Evolutionary conservation across 306 rosid species (phyloP), one percentile per base, ranked within the genome.

Genomic region (Quillaja saponaria): DNA sequence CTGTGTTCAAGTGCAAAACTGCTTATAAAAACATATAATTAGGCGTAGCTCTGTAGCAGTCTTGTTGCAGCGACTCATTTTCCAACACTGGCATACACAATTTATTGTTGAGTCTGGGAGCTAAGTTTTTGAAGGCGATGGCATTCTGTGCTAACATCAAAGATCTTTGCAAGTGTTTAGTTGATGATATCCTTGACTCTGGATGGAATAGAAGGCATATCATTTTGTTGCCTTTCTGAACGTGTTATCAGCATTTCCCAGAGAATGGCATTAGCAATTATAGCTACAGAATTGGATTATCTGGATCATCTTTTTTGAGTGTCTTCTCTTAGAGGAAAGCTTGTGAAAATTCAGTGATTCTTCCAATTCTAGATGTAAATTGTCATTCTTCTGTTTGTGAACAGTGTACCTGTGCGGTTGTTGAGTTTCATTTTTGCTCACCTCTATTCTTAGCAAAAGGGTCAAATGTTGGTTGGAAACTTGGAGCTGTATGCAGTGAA

Each of bases 61-160:
- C 34, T 42, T 25, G 62, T 34, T 33, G 41, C 61, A 38, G 13
- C 11, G 18, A 31, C 28, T 45, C 35, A 33, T 52, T 49, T 15
- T 55, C 25, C 63, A 51, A 64, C 68, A 48, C 64, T 16, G 50
- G 16, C 49, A 50, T 42, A 57, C 51, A 63, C 58, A 67, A 48
- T 42, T 45, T 45, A 6, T 40, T n/a, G 21, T 45, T 2, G 2
- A 39, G 3, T 39, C 18, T 13, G 18, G 25, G 52, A 5, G 52
- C 14, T 71, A 44, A 66, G 61, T 47, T 13, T 55, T 42, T 20
- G 12, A 11, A 41, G 20, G 16, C 34, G 34, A 41, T 25, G 31
- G 57, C 63, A 6, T 28, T 45, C 59, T 33, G 21, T 42, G 19
- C 39, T 40, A 38, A 2, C 45, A 58, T 6, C 16, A 34, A 5